Evolutionary conservation across 1,139 yeast species (phyloP), one percentile per base, ranked within the genome.

Genomic region (Keqinozyma sinolaborantium): DNA sequence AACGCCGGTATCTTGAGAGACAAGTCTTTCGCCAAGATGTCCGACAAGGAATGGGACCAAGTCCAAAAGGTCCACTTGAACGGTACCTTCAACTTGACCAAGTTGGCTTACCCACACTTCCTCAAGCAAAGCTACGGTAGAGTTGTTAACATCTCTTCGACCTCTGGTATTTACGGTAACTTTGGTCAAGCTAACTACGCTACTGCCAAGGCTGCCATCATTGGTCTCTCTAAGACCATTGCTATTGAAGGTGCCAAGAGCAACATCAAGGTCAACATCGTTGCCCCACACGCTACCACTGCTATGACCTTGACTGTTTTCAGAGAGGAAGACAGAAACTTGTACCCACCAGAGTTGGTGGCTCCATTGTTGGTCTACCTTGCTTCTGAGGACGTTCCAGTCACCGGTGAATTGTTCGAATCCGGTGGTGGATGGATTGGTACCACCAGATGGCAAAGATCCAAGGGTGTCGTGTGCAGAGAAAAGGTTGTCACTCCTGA

Each of bases 201-300:
- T 23, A 79, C 97, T 30, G 97, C 97, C 31, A 92, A 92, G 68
- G 78, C 85, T 37, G 97, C 90, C 20, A 79, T 92, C 41, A 63
- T 88, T 32, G 96, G 96, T 23, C 76, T 92, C 50, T 73, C 95
- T 21, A 80, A 77, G 58, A 84, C 97, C 26, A 60, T 87, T 42
- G 97, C 97, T 16, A 70, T 84, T 44, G 98, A 92, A 65, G 98
- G 98, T 50, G 78, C 79, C 39, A 87, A 77, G 61, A 56, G 68
- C 53, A 80, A 83, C 54, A 86, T 92, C 48, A 71, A 72, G 53
- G 92, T 80, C 38, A 86, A 90, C 56, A 73, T 79, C 30, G 83
- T 88, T 58, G 97, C 97, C 29, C 98, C 98, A 38, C 96, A 90
- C 57, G 97, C 97, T 27, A 97, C 90, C 55, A 90, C 98, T 31